Percentiles rank a stretch among this genome's conserved stretches.
phyloP scores from a whole-genome alignment of 257 asterid species.

The Coffea eugenioides region DNA sequence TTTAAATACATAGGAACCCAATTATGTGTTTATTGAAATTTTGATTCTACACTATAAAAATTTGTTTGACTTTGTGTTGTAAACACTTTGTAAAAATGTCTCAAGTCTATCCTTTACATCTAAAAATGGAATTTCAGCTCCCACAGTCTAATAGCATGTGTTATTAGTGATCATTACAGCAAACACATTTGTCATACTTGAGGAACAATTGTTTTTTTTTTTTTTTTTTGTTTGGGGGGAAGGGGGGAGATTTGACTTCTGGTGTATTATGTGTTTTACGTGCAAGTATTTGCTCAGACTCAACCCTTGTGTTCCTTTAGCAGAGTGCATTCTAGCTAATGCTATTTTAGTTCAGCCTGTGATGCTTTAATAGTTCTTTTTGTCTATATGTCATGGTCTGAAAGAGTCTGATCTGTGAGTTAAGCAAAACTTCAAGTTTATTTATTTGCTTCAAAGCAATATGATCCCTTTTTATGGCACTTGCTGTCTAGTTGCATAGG shows the following conservation, averaged over 20 bases:
- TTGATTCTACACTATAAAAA: no score
- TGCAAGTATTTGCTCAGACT: not conserved
- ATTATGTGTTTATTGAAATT: not conserved
- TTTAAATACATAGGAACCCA: not conserved
- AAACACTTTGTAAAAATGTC: no score
- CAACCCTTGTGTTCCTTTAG: not conserved
- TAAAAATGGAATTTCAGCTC: no score
- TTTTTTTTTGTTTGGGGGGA: no score
- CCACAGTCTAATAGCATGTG: not conserved
- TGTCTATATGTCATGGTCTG: not conserved
- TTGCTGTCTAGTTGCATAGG: not conserved
- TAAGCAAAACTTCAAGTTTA: not conserved
- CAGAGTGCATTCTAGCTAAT: not conserved
- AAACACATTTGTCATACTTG: not conserved
- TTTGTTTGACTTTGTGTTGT: no score
- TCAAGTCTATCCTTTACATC: no score
- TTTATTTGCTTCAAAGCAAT: not conserved
- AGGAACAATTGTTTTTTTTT: not conserved
- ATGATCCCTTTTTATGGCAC: not conserved
- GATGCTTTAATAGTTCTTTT: not conserved
- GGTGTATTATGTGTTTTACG: not conserved
- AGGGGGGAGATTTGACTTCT: not conserved
- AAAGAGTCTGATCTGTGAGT: no score
- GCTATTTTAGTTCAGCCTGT: conserved; percentile 2
- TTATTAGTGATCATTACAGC: not conserved